Evolutionary conservation across 176 grass and related monocot genomes (phyloP).

Genomic region (Calamus simplicifolius): DNA sequence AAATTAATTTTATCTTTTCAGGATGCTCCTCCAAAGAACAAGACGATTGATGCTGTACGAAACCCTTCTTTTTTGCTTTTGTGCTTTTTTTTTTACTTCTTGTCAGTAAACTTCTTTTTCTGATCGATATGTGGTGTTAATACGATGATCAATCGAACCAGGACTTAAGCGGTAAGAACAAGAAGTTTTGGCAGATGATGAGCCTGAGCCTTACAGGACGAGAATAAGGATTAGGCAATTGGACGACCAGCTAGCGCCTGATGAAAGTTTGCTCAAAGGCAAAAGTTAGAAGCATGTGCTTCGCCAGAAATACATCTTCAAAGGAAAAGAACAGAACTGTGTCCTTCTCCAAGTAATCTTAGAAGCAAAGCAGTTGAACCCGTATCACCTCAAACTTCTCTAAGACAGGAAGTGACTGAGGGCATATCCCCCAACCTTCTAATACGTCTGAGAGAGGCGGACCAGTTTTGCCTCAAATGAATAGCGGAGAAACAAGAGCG

Average conservation of each 20-base stretch:
- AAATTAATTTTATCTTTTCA: not conserved
- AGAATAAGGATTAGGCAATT: not conserved
- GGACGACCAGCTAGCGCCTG: not conserved
- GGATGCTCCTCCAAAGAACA: not conserved
- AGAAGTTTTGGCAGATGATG: not conserved
- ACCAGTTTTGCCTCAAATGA: slow-evolving; percentile 6
- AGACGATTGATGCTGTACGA: not conserved
- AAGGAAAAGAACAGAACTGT: slow-evolving; percentile 2
- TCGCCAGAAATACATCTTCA: not conserved
- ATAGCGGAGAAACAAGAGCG: slow-evolving; percentile 12
- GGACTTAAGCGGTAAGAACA: not conserved
- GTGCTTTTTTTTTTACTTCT: not conserved
- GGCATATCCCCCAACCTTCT: not conserved
- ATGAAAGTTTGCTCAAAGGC: slow-evolving; percentile 23
- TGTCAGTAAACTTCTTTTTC: not conserved
- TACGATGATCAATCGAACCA: not conserved
- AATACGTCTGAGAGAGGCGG: not conserved
- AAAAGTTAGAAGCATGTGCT: slow-evolving; percentile 5
- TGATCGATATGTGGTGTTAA: not conserved
- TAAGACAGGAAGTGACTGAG: not conserved
- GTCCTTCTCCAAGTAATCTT: not conserved
- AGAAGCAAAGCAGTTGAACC: not conserved
- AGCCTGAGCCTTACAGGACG: not conserved
- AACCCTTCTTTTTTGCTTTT: not conserved
- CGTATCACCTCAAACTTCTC: slow-evolving; percentile 7